Conservation (phyloP, 2,329 filamentous ascomycete species). For the Trichophyton benhamiae region DNA sequence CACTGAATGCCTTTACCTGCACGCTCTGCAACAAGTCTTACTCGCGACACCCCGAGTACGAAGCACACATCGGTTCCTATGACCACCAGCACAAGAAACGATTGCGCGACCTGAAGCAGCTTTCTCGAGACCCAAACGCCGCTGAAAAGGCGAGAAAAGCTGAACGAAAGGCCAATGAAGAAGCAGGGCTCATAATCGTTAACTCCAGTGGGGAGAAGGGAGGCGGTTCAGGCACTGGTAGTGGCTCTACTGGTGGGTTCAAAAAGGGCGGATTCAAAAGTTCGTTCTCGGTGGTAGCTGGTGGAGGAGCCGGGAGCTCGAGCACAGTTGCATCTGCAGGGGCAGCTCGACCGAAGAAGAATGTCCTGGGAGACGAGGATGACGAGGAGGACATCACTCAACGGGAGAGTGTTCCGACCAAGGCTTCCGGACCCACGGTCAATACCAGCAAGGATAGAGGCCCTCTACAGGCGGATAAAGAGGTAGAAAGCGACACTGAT, state of each 20-base stretch:
- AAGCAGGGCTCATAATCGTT: slow-evolving; percentile 29
- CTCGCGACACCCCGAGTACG: slow-evolving; percentile 87
- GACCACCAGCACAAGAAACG: slow-evolving; percentile 87
- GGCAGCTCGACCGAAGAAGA: slow-evolving; percentile 25
- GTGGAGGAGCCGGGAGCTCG: slow-evolving; percentile 15
- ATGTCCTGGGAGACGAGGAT: slow-evolving; percentile 33
- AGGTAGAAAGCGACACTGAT: slow-evolving; percentile 60
- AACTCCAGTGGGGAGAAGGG: slow-evolving; percentile 20
- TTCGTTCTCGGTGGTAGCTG: slow-evolving; percentile 50
- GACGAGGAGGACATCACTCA: slow-evolving; percentile 22
- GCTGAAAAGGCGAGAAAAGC: slow-evolving; percentile 32
- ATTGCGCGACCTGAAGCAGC: slow-evolving; percentile 35
- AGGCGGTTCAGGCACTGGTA: slow-evolving; percentile 32
- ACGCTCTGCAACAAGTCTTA: slow-evolving; percentile 89
- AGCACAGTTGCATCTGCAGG: slow-evolving; percentile 10
- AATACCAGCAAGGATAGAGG: slow-evolving; percentile 13
- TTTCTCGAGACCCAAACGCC: slow-evolving; percentile 32
- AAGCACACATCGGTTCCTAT: slow-evolving; percentile 85
- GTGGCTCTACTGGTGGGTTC: slow-evolving; percentile 37
- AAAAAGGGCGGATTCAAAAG: slow-evolving; percentile 78
- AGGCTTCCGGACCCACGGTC: background rate
- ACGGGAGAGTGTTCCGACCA: slow-evolving; percentile 13
- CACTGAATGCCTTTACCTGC: slow-evolving; percentile 70
- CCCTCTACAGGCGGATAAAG: slow-evolving; percentile 39
- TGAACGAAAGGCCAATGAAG: slow-evolving; percentile 32